Base-by-base conservation (phyloP, 2,329 filamentous ascomycete species). In the Cercospora sojina region DNA sequence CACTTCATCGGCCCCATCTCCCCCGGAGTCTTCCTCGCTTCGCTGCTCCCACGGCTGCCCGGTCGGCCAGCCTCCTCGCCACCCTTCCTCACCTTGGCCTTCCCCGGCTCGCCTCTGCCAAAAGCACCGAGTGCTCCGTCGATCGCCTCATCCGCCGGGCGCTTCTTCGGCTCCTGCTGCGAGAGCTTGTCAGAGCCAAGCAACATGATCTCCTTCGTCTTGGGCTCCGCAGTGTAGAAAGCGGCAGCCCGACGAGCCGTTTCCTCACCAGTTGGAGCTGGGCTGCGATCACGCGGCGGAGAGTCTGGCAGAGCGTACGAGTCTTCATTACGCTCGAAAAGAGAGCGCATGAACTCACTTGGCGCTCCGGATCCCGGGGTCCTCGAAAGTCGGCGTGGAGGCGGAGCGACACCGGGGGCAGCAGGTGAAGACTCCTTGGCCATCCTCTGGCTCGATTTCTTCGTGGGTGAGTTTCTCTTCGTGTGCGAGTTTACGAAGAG, bases 1-100 rank as follows among this genome's bases (percentile, higher is more conserved):
- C 60, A 63, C 60, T 55, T 63, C 32, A 57, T 32, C 5, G 41
- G 59, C 2, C 43, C 59, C 47, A 35, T 31, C 31, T 53, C 47
- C 23, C 3, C 47, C 20, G 23, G 47, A 53, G 47, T 53, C 47
- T 27, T 53, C 29, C 53, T 35, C 53, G 16, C 3, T n/a, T 35
- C 31, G 10, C 53, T 57, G n/a, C 10, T n/a, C 4, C 53, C 10
- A 10, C 49, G 16, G 9, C 51, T 32, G 0, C 49, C 20, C 60
- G 13, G 23, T 20, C 51, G 32, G 13, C 3, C 60, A 25, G 1
- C 35, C 20, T 55, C 60, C 23, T 51, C 49, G 7, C 51, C 60
- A 16, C 23, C 51, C 51, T 63, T 57, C 49, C 25, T 63, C 51
- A 20, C 32, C 51, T 63, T 63, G 16, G 53, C 41, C 60, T 31